Evolutionary conservation across 495 filamentous ascomycete genomes (phyloP).

Genomic region (Tuber calosporum): DNA sequence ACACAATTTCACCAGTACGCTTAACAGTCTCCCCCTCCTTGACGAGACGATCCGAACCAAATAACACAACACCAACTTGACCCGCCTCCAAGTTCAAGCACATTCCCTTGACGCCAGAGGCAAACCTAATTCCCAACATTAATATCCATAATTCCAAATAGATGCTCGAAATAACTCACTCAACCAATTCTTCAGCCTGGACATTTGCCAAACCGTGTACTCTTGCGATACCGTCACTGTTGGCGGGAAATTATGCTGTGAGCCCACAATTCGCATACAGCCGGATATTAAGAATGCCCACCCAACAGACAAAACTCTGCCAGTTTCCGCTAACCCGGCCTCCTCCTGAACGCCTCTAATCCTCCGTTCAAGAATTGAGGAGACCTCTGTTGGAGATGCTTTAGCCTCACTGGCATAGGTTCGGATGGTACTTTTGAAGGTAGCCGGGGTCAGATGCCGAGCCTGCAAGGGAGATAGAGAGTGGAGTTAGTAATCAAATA

Average conservation of each 20-base stretch:
- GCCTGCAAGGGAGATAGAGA: conserved; percentile 50
- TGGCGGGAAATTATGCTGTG: not conserved
- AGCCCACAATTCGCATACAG: not conserved
- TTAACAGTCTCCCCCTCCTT: conserved; percentile 99
- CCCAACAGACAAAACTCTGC: conserved; percentile 97
- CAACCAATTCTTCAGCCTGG: conserved; percentile 99
- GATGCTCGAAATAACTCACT: conserved; percentile 60
- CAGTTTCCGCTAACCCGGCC: conserved; percentile 91
- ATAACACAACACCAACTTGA: conserved; percentile 99
- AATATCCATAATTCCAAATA: conserved; percentile 14
- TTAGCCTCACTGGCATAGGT: conserved; percentile 90
- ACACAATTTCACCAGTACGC: conserved; percentile 98
- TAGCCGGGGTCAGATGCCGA: conserved; percentile 76
- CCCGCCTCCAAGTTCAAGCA: conserved; percentile 99
- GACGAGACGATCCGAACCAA: conserved; percentile 99
- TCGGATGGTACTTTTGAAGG: conserved; percentile 66
- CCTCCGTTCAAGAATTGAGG: conserved; percentile 96
- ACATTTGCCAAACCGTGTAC: conserved; percentile 99
- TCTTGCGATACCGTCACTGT: conserved; percentile 99
- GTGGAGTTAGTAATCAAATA: conserved; percentile 44
- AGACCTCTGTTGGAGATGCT: conserved; percentile 93
- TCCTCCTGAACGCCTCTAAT: conserved; percentile 98
- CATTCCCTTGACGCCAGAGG: conserved; percentile 99
- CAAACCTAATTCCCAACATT: conserved; percentile 59
- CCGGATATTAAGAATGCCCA: conserved; percentile 49